Evolutionary conservation across 2,329 filamentous ascomycete species (phyloP), one percentile per base, ranked within the genome.

Genomic region (Penicillium olsonii): DNA sequence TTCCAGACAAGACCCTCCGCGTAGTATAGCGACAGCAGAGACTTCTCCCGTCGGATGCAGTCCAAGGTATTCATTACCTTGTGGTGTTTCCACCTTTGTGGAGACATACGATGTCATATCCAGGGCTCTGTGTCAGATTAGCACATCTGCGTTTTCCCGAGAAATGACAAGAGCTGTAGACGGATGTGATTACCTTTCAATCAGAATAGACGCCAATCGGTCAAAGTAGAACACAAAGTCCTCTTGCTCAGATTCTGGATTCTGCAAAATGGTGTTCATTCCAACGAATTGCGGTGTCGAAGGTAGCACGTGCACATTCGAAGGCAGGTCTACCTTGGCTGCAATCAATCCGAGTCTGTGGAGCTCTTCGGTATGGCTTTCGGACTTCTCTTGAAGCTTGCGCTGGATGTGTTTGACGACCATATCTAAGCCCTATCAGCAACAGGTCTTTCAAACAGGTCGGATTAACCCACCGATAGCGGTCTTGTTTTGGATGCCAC

Each of bases 171-270:
- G 29, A n/a, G 27, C 27, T 17, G n/a, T 33, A 4, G 4, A 22
- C n/a, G 18, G 4, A 10, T 3, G 22, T 17, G n/a, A 17, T 45
- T 73, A 80, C 65, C 74, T 81, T 70, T 97, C 92, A 39, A 97
- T 83, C 20, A 97, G 78, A 44, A 96, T 77, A n/a, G 88, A 84
- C 2, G 89, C 84, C 31, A 97, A 77, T 31, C 94, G 84, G 71
- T 99, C 91, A 69, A 97, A 96, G 72, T 97, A 97, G 72, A 97
- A 97, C 54, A 96, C 90, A 68, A 96, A 97, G 61, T 97, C 92
- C 66, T 96, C 92, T 35, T 89, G 82, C 6, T 81, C 77, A 0
- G 90, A 92, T 40, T 85, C 81, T 15, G 88, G 87, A 61, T 94
- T 82, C 65, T 95, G 87, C 34, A 99, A 83, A 48, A 96, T 88